Evolutionary conservation across 345 rosid species (phyloP), one percentile per base, ranked within the genome.

Genomic region (Populus nigra): DNA sequence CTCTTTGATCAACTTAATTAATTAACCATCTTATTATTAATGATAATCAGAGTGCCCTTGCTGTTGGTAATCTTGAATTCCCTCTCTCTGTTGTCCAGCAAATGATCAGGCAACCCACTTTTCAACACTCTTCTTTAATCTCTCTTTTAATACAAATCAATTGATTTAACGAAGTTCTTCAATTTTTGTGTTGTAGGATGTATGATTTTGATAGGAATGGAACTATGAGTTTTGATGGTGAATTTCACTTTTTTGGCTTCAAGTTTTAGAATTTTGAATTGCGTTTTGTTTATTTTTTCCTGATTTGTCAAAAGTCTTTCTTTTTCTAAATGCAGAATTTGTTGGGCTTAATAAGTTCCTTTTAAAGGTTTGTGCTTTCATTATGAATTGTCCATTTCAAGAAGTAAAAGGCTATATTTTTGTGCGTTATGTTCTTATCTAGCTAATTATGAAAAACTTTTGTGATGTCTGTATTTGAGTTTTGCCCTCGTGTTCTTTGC

Each of bases 191-290:
- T 27, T 4, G 69, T 83, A 90, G 95, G 88, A 91, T 91, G 90
- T 87, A 88, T 75, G 95, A 91, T 86, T 89, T 85, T 75, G 95
- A 91, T 74, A 81, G 83, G 71, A 91, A 86, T 71, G 93, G 95
- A 33, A 91, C 89, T 22, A 88, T 91, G 95, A 89, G 88, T 83
- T 91, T 87, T 73, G 84, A 82, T 70, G 95, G 95, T 88, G 68
- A 22, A 12, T 13, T 7, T 39, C n/a, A 9, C 4, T 8, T 33
- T 65, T 33, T 43, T 0, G 17, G n/a, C 17, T 33, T 73, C 36
- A 23, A 16, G 36, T 68, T 36, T n/a, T 38, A 16, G 29, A 7
- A 27, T 16, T 31, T 71, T 33, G 18, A 8, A 18, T 5, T 53
- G 12, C 4, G 3, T 41, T 65, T 8, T 53, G 33, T 22, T 38